Base-by-base conservation (phyloP, 2,329 filamentous ascomycete genomes). In the Parastagonospora nodorum region DNA sequence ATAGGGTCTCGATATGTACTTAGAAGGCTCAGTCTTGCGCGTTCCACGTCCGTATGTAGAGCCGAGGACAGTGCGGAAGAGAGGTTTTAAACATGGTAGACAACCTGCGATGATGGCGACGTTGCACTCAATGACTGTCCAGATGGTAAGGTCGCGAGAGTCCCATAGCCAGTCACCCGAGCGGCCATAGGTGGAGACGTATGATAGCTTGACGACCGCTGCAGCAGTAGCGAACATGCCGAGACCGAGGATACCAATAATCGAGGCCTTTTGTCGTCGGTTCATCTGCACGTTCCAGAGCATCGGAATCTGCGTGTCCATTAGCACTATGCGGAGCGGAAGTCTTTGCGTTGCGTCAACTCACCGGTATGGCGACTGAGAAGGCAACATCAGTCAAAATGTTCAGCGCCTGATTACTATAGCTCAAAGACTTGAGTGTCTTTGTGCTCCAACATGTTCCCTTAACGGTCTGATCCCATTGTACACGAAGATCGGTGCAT, bases 121-220 rank as follows among this genome's bases (percentile, higher is more conserved):
- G 55, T 75, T 75, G 33, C 75, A 72, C 57, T 80, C 77, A 29
- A 76, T 58, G 43, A 76, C 71, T 42, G 74, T 75, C 77, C 77
- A 80, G 42, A 79, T 72, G 33, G 78, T 80, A 1, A 83, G 72
- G 58, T 79, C 73, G 27, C 76, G 71, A 2, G 71, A 74, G 61
- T 78, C 78, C 54, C 65, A 68, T 42, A 77, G 64, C 54, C 65
- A 68, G 45, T 73, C 69, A 44, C 72, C 76, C 0, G 61, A 64
- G 8, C 62, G 66, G 36, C 78, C 77, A 15, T 67, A 68, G 12
- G 71, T 63, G 7, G 57, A 35, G 15, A 78, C 56, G 55, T 69
- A 74, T 14, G 48, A 60, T 12, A 68, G 55, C 53, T 78, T 79
- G 11, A 77, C 62, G 14, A 79, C 67, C 4, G 75, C 75, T 16